phyloP scores from a whole-genome alignment of 1,139 yeast species.

The Debaryomycetaceae sp. region DNA sequence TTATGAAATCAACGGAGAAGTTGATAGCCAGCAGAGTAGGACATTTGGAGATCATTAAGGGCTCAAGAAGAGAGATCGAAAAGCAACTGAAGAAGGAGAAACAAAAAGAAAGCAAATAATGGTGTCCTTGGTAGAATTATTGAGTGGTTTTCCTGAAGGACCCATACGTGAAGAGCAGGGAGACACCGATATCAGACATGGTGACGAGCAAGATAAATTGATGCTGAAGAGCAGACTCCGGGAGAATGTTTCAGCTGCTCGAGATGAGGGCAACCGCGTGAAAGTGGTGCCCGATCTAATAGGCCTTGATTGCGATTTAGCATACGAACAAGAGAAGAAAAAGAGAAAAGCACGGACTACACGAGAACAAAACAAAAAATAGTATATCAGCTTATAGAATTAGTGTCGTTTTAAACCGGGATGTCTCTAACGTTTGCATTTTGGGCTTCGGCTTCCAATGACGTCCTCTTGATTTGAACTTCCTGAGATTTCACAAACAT shows the following conservation, averaged over 20 bases:
- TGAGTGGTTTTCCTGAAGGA: background rate
- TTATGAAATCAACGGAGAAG: conserved; percentile 75
- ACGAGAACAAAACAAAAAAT: conserved; percentile 2
- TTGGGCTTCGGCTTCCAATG: conserved; percentile 62
- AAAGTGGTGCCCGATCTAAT: conserved; percentile 23
- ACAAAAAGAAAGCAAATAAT: conserved; percentile 6
- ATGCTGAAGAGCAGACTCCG: background rate
- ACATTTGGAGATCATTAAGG: conserved; percentile 88
- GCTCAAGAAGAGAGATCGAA: conserved; percentile 83
- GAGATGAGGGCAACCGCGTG: background rate
- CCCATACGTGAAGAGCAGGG: background rate
- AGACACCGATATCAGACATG: background rate
- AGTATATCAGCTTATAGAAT: background rate
- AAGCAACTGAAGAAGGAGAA: conserved; percentile 40
- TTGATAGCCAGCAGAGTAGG: conserved; percentile 88
- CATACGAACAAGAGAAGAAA: conserved; percentile 16
- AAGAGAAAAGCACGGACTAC: conserved; percentile 14
- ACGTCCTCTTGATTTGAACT: conserved; percentile 44
- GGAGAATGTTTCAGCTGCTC: background rate
- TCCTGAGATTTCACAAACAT: conserved; percentile 55
- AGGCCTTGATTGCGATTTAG: conserved; percentile 32
- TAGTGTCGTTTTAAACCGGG: conserved; percentile 31
- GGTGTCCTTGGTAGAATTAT: background rate
- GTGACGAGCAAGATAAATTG: background rate
- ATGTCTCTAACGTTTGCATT: conserved; percentile 48